These are phyloP conservation scores for Pezicula radicicola DNA, from an alignment of 2,329 filamentous ascomycete species.

Conservation along the genomic window DNA sequence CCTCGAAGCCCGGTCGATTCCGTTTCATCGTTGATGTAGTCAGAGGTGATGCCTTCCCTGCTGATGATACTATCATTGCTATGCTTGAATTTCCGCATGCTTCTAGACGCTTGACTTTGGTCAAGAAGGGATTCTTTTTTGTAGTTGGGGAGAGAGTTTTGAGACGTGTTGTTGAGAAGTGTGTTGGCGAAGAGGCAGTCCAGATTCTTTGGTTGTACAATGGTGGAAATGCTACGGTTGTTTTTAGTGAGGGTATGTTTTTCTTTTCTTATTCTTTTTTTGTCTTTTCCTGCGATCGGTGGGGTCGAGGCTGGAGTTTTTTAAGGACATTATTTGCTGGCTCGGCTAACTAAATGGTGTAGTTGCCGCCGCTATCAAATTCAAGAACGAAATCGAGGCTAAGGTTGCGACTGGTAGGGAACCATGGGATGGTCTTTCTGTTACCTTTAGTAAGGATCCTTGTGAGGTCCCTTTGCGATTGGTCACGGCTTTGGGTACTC, in stretches of 20 bases:
- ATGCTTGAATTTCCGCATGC: slow-evolving; percentile 21
- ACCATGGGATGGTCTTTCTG: slow-evolving; percentile 17
- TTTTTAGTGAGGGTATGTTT: slow-evolving; percentile 18
- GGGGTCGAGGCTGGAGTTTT: too few relatives aligned
- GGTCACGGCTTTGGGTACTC: background rate
- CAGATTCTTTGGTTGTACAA: slow-evolving; percentile 27
- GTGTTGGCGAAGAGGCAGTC: slow-evolving; percentile 19
- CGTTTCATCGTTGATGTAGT: slow-evolving; percentile 21
- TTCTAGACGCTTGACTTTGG: slow-evolving; percentile 26
- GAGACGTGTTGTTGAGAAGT: slow-evolving; percentile 16
- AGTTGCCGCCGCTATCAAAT: slow-evolving; percentile 20
- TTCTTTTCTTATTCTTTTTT: too few relatives aligned
- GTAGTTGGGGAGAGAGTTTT: slow-evolving; percentile 20
- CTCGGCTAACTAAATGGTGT: too few relatives aligned
- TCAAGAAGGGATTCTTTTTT: slow-evolving; percentile 28
- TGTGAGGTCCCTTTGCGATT: slow-evolving; percentile 16
- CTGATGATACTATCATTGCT: slow-evolving; percentile 17
- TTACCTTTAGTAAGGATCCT: slow-evolving; percentile 24
- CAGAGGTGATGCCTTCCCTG: slow-evolving; percentile 18
- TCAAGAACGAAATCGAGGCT: slow-evolving; percentile 23
- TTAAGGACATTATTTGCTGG: too few relatives aligned
- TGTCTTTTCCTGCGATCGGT: too few relatives aligned
- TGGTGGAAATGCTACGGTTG: slow-evolving; percentile 27
- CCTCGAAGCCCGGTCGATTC: slow-evolving; percentile 16
- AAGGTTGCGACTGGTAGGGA: slow-evolving; percentile 4